Evolutionary conservation across 2,329 filamentous ascomycete species (phyloP), one percentile per base, ranked within the genome.

Genomic region (Fusarium sp.): DNA sequence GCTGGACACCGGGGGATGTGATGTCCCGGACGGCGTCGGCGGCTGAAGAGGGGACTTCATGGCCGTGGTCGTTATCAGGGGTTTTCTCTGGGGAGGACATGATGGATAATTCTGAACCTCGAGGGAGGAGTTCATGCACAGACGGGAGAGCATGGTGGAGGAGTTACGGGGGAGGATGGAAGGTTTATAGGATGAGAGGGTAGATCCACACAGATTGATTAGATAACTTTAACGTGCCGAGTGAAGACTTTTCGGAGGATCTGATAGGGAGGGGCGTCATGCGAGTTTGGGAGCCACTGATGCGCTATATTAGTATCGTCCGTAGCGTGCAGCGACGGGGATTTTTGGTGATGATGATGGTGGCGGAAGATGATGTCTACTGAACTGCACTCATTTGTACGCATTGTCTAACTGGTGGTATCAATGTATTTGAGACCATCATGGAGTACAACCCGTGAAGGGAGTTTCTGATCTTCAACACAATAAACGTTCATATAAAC

Each of bases 1-100:
- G 87, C n/a, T 79, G 81, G 11, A 92, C 89, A 79, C 90, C 90
- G 9, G 88, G 81, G 10, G 84, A 86, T 65, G 82, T 84, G 64
- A 81, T 74, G 65, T 81, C 74, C 53, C 69, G 71, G 42, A 80
- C 72, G 13, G 69, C 77, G 7, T 79, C 74, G n/a, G 76, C 77
- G 18, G 78, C 69, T 4, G 76, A 58, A 10, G 56, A 40, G 21
- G 59, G 28, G 37, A 49, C 44, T 30, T 69, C 67, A 37, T 42
- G 66, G 10, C 38, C 59, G 43, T 43, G 43, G 35, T 71, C 70
- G 28, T 61, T 62, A 19, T 54, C 32, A 23, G 49, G 42, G 18
- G 72, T 30, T 59, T 68, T 69, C 25, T 58, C 56, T 58, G 40
- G 56, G 40, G 57, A 9, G 33, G 62, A 69, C 72, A 74, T 74